These are phyloP conservation scores for Coprinopsis sp. DNA, from an alignment of 768 basidiomycete genomes.

Conservation along the genomic window DNA sequence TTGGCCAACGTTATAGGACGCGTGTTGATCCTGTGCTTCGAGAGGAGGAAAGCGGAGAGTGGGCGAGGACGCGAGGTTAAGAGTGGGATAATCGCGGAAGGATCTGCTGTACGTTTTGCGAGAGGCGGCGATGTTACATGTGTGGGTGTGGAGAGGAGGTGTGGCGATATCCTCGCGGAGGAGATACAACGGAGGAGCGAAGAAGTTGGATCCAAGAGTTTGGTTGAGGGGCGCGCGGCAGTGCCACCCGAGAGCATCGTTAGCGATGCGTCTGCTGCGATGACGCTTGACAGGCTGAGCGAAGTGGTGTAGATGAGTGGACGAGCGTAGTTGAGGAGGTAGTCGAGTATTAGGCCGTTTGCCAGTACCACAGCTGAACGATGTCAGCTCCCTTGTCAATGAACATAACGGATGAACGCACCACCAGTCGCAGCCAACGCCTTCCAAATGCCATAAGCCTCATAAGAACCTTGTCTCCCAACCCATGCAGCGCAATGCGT, in stretches of 20 bases:
- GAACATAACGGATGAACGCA: constrained; percentile 33
- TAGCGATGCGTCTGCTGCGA: constrained; percentile 75
- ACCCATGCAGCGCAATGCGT: constrained; percentile 59
- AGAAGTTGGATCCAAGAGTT: too few relatives aligned
- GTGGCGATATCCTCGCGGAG: too few relatives aligned
- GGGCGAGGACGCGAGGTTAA: constrained; percentile 73
- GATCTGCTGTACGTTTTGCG: too few relatives aligned
- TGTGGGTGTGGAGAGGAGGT: too few relatives aligned
- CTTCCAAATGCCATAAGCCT: constrained; percentile 90
- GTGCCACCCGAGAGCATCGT: too few relatives aligned
- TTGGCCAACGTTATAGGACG: constrained; percentile 82
- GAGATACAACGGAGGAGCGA: too few relatives aligned
- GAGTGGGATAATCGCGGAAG: constrained; percentile 82
- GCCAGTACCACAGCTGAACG: constrained; percentile 70
- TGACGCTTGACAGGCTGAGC: too few relatives aligned
- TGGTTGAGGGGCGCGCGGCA: too few relatives aligned
- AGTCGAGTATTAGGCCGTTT: constrained; percentile 67
- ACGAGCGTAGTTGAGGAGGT: constrained; percentile 90
- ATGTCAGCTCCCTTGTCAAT: background rate
- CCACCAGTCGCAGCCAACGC: constrained; percentile 83
- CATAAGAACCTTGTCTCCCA: constrained; percentile 68
- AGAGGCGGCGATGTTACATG: background rate
- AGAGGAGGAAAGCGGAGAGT: constrained; percentile 65
- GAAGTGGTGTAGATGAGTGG: too few relatives aligned
- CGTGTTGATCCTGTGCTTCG: constrained; percentile 52